Evolutionary conservation across 768 basidiomycete species (phyloP), one percentile per base, ranked within the genome.

Genomic region (Mycena leptocephala): DNA sequence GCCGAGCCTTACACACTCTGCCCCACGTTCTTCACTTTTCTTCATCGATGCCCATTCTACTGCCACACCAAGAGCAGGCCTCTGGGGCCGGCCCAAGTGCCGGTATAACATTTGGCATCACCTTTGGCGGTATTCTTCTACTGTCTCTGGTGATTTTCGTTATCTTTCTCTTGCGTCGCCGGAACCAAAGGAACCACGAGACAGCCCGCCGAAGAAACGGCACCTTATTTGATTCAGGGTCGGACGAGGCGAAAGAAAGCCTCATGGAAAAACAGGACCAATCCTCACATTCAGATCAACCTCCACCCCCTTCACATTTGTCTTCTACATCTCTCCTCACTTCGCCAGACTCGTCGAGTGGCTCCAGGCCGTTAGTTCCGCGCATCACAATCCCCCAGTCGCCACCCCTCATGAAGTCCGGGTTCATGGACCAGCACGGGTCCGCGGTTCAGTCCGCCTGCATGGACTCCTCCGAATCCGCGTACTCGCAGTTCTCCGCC

Each of bases 391-490:
- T 72, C 16, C 71, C 71, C 1, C 2, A 8, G 0, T 56, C 71
- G 1, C 43, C 71, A 0, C 8, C 5, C 37, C 24, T 70, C 28
- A 37, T 55, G 26, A 28, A 32, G 11, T n/a, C 62, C 14, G 37
- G 26, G 2, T 72, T 72, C 37, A 37, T 32, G 30, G 48, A 64
- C 48, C 14, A n/a, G 3, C 46, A 24, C 39, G 39, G 4, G 28
- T 39, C 55, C 9, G 62, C 51, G 8, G 39, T 72, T 22, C 20
- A 46, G 1, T 72, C 71, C 71, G 71, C 62, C 3, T 64, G 71
- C 62, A 72, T 72, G 71, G 24, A 65, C 62, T 72, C 71, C 10
- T 51, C 71, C 35, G 62, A 39, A 0, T 64, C 71, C 28, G 37
- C 28, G 3, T 53, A 63, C 24, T 64, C 51, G 7, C 62, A 55